Conservation (phyloP, 192 early-diverging fungal species). For the Oehlia diaphana region DNA sequence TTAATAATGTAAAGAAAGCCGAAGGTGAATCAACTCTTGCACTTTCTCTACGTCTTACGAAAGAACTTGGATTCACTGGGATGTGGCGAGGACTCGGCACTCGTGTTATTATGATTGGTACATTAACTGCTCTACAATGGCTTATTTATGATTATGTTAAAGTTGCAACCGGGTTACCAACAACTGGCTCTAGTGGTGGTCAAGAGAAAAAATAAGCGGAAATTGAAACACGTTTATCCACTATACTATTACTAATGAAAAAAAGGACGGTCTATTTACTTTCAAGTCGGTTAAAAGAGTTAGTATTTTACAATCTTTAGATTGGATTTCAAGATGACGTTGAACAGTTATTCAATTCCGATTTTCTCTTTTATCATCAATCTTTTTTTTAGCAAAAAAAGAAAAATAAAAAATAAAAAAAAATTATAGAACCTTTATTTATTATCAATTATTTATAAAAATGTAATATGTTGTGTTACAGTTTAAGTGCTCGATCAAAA, state of each 20-base stretch:
- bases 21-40: constrained; percentile 57
- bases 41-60: constrained; percentile 49
- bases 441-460: no score
- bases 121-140: constrained; percentile 86
- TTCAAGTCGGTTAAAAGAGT: neutral
- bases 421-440: no score
- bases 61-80: constrained; percentile 64
- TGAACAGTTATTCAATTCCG: neutral
- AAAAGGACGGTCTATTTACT: neutral
- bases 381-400: neutral
- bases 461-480: no score
- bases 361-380: no score
- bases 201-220: constrained; percentile 11
- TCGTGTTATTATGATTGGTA: constrained; percentile 92
- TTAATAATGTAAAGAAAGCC: constrained; percentile 59
- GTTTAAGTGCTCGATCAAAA: no score
- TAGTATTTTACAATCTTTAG: neutral
- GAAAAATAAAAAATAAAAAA: no score
- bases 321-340: neutral
- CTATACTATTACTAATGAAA: neutral
- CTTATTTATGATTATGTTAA: constrained; percentile 66
- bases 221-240: neutral
- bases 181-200: neutral
- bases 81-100: constrained; percentile 81
- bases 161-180: constrained; percentile 16